Percentiles rank a stretch among this genome's conserved stretches.
phyloP scores from a whole-genome alignment of 2,329 filamentous ascomycete species.

The Myriosclerotinia curreyana region DNA sequence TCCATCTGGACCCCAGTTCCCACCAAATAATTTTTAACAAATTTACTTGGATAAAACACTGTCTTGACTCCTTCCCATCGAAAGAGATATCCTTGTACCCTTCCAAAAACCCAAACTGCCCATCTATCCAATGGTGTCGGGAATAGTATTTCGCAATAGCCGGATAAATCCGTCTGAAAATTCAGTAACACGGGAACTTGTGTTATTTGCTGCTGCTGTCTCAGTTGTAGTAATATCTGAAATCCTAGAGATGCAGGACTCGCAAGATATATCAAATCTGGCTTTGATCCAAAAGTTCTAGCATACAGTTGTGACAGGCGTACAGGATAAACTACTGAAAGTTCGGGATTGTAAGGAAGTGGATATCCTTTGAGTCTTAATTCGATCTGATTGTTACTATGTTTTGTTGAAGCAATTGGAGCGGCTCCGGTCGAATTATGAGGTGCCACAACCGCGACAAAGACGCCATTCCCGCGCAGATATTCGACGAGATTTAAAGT shows the following conservation, averaged over 20 bases:
- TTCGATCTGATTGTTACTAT: constrained; percentile 44
- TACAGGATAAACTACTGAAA: constrained; percentile 68
- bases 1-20: constrained; percentile 52
- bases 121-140: constrained; percentile 58
- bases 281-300: constrained; percentile 55
- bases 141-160: constrained; percentile 68
- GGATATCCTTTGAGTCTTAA: constrained; percentile 62
- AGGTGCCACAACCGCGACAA: constrained; percentile 66
- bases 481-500: constrained; percentile 68
- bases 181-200: constrained; percentile 63
- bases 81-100: constrained; percentile 66
- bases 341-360: constrained; percentile 67
- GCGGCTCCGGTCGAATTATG: constrained; percentile 46
- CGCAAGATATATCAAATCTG: constrained; percentile 67
- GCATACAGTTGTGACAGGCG: constrained; percentile 59
- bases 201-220: constrained; percentile 53
- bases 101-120: constrained; percentile 59
- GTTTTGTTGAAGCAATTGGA: constrained; percentile 24
- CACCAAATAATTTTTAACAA: constrained; percentile 59
- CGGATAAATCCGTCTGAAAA: constrained; percentile 69
- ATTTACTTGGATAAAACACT: constrained; percentile 66
- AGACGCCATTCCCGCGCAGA: constrained; percentile 59
- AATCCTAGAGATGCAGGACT: constrained; percentile 68
- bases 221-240: constrained; percentile 66
- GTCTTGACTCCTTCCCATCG: constrained; percentile 58